These are phyloP conservation scores for Talaromyces verruculosus DNA, from an alignment of 2,329 filamentous ascomycete species.

Conservation along the genomic window DNA sequence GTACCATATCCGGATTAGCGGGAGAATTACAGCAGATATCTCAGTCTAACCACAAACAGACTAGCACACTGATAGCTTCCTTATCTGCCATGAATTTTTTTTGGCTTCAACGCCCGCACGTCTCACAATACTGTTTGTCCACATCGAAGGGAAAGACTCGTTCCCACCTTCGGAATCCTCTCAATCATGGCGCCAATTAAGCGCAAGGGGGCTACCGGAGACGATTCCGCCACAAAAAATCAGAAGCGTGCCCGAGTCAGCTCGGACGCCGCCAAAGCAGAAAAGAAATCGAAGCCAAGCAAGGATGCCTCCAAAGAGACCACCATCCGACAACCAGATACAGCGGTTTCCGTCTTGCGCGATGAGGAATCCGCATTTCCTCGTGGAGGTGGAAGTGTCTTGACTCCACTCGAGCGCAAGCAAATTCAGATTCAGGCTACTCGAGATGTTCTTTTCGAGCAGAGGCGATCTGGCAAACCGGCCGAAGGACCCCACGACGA, in stretches of 20 bases:
- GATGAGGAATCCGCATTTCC: slow-evolving; percentile 91
- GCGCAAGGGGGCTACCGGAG: slow-evolving; percentile 45
- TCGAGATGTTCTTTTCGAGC: slow-evolving; percentile 86
- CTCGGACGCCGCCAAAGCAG: slow-evolving; percentile 30
- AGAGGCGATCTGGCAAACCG: slow-evolving; percentile 59
- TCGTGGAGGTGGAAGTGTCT: slow-evolving; percentile 82
- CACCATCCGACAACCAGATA: slow-evolving; percentile 31
- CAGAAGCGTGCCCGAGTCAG: slow-evolving; percentile 45
- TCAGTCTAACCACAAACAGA: slow-evolving; percentile 1
- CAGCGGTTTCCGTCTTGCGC: slow-evolving; percentile 49
- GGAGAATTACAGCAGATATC: no score
- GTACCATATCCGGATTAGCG: slow-evolving; percentile 2
- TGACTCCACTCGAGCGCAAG: slow-evolving; percentile 93
- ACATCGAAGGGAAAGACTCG: slow-evolving; percentile 1
- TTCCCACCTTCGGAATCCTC: neutral
- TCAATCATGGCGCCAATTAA: slow-evolving; percentile 47
- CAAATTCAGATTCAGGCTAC: slow-evolving; percentile 94
- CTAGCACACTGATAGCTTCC: slow-evolving; percentile 21
- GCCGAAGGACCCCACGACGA: slow-evolving; percentile 55
- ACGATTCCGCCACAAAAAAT: slow-evolving; percentile 35
- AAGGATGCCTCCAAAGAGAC: slow-evolving; percentile 25
- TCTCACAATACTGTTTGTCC: slow-evolving; percentile 7
- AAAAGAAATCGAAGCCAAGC: slow-evolving; percentile 36
- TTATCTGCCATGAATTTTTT: slow-evolving; percentile 21
- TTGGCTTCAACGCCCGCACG: slow-evolving; percentile 14